These are phyloP conservation scores for Phialophora verrucosa DNA, from an alignment of 2,329 filamentous ascomycete species.

Conservation along the genomic window DNA sequence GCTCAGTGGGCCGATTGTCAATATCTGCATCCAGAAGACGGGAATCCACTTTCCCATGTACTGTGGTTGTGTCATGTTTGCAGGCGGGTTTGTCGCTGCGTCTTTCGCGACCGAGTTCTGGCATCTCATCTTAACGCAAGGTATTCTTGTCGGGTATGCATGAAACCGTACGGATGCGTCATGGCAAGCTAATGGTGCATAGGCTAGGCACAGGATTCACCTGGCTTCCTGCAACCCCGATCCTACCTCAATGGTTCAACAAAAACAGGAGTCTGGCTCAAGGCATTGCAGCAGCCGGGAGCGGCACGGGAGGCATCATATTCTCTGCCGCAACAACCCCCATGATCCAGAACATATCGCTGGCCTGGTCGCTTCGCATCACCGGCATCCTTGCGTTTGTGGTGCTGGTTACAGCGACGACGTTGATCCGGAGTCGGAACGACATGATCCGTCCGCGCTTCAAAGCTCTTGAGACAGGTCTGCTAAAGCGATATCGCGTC, in stretches of 20 bases:
- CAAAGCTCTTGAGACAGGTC: conserved; percentile 37
- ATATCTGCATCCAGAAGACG: conserved; percentile 36
- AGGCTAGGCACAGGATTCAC: conserved; percentile 40
- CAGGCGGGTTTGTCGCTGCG: conserved; percentile 40
- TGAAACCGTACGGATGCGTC: not conserved
- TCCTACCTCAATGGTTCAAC: conserved; percentile 44
- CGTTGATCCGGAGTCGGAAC: conserved; percentile 43
- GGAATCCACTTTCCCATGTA: conserved; percentile 40
- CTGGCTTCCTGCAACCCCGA: conserved; percentile 38
- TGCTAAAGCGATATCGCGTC: conserved; percentile 38
- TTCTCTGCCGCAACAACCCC: conserved; percentile 41
- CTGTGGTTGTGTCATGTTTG: conserved; percentile 35
- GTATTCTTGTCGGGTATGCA: conserved; percentile 39
- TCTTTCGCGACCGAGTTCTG: conserved; percentile 40
- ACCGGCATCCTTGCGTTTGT: conserved; percentile 41
- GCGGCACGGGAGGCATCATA: conserved; percentile 42
- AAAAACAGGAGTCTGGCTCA: conserved; percentile 43
- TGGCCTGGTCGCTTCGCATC: conserved; percentile 43
- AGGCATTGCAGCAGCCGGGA: conserved; percentile 42
- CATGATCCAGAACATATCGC: conserved; percentile 42
- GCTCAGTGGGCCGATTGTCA: conserved; percentile 41
- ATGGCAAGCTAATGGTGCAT: not conserved
- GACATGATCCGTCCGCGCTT: conserved; percentile 36
- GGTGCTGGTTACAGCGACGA: conserved; percentile 37
- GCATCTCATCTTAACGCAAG: conserved; percentile 42